These are phyloP conservation scores for Rhizoclosmatium globosum DNA, from an alignment of 192 early-diverging fungal genomes.

Conservation along the genomic window DNA sequence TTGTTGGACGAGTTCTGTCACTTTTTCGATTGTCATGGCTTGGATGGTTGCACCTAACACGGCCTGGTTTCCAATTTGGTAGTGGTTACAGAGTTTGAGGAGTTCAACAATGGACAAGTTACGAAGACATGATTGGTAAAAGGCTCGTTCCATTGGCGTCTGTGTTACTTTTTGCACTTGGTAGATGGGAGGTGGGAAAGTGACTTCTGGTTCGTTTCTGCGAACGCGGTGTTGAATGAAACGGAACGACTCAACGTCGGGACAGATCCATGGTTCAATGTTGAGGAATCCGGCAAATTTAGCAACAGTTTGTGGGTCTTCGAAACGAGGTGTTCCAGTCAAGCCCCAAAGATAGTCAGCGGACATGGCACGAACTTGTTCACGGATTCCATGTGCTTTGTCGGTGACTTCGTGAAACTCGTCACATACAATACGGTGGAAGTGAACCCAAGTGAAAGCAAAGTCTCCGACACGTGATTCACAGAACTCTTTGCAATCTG, in stretches of 20 bases:
- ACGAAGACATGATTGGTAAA: conserved; percentile 7
- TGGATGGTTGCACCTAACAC: not conserved
- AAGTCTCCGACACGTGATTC: not conserved
- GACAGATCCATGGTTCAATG: not conserved
- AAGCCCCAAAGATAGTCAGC: conserved; percentile 16
- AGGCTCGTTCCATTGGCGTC: conserved; percentile 13
- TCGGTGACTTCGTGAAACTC: conserved; percentile 29
- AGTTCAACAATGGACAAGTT: not conserved
- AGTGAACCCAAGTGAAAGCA: conserved; percentile 30
- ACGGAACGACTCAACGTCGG: not conserved
- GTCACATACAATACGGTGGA: conserved; percentile 29
- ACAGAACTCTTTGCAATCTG: not conserved
- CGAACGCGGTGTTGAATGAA: conserved; percentile 26
- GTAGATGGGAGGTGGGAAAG: conserved; percentile 12
- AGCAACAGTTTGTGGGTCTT: not conserved
- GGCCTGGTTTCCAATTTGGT: not conserved
- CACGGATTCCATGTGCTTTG: not conserved
- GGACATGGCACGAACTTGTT: not conserved
- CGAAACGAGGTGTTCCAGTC: not conserved
- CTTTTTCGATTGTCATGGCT: conserved; percentile 23
- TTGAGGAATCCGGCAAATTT: conserved; percentile 6
- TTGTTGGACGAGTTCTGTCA: conserved; percentile 16
- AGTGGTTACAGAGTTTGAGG: conserved; percentile 24
- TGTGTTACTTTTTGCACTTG: not conserved
- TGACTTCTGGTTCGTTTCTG: conserved; percentile 14